Percentiles rank a stretch among this genome's conserved stretches.
These are phyloP conservation scores for Podochytrium sp. DNA, from an alignment of 192 early-diverging fungal genomes.

Conservation along the genomic window DNA sequence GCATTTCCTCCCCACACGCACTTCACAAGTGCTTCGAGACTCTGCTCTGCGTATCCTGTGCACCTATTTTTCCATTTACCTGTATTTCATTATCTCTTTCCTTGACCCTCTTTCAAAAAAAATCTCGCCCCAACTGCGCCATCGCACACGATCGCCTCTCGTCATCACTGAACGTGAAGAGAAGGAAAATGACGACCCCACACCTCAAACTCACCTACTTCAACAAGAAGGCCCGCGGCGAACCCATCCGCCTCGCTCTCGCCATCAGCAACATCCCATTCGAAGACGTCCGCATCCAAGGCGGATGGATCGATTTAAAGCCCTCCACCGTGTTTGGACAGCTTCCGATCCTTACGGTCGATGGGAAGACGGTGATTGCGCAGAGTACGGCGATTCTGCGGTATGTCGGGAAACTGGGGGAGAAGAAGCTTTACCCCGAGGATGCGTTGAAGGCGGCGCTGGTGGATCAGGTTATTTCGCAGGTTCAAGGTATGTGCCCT, in stretches of 20 bases:
- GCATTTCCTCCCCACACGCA: too few relatives aligned
- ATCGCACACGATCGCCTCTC: too few relatives aligned
- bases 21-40: too few relatives aligned
- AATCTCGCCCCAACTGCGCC: too few relatives aligned
- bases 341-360: conserved; percentile 38
- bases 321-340: conserved; percentile 37
- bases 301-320: conserved; percentile 31
- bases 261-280: conserved; percentile 12
- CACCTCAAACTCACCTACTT: conserved; percentile 43
- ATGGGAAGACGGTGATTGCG: conserved; percentile 19
- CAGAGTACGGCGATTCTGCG: conserved; percentile 44
- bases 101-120: too few relatives aligned
- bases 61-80: too few relatives aligned
- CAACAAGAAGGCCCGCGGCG: conserved; percentile 35
- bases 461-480: conserved; percentile 39
- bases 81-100: too few relatives aligned
- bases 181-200: background rate
- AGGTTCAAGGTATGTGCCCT: too few relatives aligned
- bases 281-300: conserved; percentile 41
- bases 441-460: conserved; percentile 33
- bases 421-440: conserved; percentile 37
- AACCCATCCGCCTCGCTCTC: conserved; percentile 24
- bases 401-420: conserved; percentile 41
- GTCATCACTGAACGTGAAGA: too few relatives aligned
- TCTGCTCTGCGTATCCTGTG: too few relatives aligned